Evolutionary conservation across 805 yeast genomes (phyloP), one percentile per base, ranked within the genome.

Genomic region (Metschnikowia proteae): DNA sequence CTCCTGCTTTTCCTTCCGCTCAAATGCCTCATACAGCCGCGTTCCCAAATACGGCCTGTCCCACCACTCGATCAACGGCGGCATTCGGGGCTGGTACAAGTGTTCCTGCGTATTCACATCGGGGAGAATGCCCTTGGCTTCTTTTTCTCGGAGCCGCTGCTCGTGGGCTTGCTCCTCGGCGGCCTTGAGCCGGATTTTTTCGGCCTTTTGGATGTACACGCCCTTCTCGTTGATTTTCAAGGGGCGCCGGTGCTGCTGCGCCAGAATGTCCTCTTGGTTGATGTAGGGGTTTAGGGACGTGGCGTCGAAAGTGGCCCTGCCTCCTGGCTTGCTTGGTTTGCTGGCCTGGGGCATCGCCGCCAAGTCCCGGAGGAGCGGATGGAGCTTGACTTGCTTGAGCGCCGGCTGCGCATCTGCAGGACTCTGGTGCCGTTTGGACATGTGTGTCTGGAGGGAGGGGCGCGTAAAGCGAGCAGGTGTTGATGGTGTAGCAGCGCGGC

Each of bases 31-130:
- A 54, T 79, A 75, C 36, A 60, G 60, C 3, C 65, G 64, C 27
- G 69, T 70, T 35, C 63, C 63, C 2, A 86, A 55, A 42, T 80
- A 78, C 2, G 80, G 80, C 46, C 66, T 62, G 66, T 92, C 97
- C 97, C 97, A 92, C 96, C 97, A 89, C 64, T 90, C 97, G 1
- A 83, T 65, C 2, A 49, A 52, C 0, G 96, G 96, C 1, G 91
- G 90, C 17, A 51, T 60, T 0, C 60, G 62, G 0, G 69, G 68
- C 45, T 68, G 64, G 58, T 75, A 86, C 6, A 68, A 61, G 17
- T 80, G 77, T 59, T 88, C 96, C 3, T 83, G 84, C 0, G 75
- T 49, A 1, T 60, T 57, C 13, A 68, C 62, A 53, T 85, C 82
- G 0, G 91, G 81, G 5, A 74, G 64, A 5, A 77, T 58, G 0